These are phyloP conservation scores for Elongisporangium undulatum DNA, from an alignment of 352 stramenopile genomes.

Conservation along the genomic window DNA sequence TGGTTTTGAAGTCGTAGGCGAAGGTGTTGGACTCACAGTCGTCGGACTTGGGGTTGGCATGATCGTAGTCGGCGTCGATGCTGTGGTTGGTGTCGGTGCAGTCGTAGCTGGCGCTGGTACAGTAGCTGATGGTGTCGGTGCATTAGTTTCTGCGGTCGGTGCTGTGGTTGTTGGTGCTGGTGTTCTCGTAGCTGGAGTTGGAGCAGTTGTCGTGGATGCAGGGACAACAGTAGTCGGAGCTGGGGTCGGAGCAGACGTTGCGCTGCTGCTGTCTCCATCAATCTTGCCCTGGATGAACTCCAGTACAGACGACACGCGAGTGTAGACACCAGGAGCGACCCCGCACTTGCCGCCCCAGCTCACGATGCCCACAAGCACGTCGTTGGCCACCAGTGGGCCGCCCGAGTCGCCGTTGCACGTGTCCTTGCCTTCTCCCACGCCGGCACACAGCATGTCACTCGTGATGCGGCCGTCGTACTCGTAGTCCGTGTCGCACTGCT, in stretches of 20 bases:
- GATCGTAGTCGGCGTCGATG: neutral
- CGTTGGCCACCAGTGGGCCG: conserved; percentile 44
- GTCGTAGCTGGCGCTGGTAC: neutral
- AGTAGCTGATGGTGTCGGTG: no score
- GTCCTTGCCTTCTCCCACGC: conserved; percentile 38
- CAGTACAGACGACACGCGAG: conserved; percentile 38
- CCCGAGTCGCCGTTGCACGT: conserved; percentile 70
- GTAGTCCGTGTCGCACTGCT: conserved; percentile 54
- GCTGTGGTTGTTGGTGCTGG: neutral
- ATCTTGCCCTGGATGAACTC: conserved; percentile 60
- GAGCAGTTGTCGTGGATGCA: neutral
- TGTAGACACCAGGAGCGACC: conserved; percentile 49
- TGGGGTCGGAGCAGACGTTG: conserved; percentile 5
- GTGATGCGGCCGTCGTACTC: conserved; percentile 54
- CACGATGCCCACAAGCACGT: conserved; percentile 56
- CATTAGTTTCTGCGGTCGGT: no score
- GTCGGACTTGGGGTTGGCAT: neutral
- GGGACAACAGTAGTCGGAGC: neutral
- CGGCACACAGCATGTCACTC: conserved; percentile 56
- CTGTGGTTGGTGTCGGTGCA: neutral
- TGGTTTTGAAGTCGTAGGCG: neutral
- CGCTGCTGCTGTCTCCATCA: conserved; percentile 17
- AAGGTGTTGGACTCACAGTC: neutral
- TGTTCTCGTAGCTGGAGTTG: neutral
- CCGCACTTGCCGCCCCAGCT: conserved; percentile 63